phyloP scores from a whole-genome alignment of 164 flowering plant genomes.

The Vitis rupestris region DNA sequence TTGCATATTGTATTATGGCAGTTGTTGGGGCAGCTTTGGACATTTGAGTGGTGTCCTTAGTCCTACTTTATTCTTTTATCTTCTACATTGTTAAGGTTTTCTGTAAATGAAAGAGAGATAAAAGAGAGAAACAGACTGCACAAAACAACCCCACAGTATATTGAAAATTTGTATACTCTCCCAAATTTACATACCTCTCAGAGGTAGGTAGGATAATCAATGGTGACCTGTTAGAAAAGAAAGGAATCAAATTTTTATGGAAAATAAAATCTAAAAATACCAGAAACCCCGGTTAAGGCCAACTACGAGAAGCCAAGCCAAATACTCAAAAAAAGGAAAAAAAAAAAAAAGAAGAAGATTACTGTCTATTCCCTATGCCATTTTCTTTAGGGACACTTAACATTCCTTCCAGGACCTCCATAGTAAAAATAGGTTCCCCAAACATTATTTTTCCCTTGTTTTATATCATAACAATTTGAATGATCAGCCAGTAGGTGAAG shows the following conservation, averaged over 20 bases:
- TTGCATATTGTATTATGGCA: not conserved
- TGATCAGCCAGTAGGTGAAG: slow-evolving; percentile 74
- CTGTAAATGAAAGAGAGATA: not conserved
- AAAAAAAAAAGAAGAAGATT: slow-evolving; percentile 1
- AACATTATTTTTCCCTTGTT: slow-evolving; percentile 60
- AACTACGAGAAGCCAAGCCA: slow-evolving; percentile 1
- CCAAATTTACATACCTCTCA: slow-evolving; percentile 25
- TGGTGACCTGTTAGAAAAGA: slow-evolving; percentile 21
- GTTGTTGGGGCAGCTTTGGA: not conserved
- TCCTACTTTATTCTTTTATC: not conserved
- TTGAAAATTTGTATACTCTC: slow-evolving; percentile 23
- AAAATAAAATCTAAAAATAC: slow-evolving; percentile 2
- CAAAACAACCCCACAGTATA: slow-evolving; percentile 18
- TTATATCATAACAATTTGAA: slow-evolving; percentile 75
- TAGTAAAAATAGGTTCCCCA: slow-evolving; percentile 92
- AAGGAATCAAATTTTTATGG: slow-evolving; percentile 10
- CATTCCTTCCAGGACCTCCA: slow-evolving; percentile 92
- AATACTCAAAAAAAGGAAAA: slow-evolving; percentile 13
- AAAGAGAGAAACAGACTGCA: not conserved
- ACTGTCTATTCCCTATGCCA: slow-evolving; percentile 7
- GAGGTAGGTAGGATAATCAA: slow-evolving; percentile 19
- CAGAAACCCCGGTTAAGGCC: slow-evolving; percentile 11
- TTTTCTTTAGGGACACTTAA: slow-evolving; percentile 58
- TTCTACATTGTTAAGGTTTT: not conserved
- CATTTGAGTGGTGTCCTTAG: slow-evolving; percentile 1